phyloP scores from a whole-genome alignment of 1,139 yeast genomes.

The Suhomyces chickasaworum region DNA sequence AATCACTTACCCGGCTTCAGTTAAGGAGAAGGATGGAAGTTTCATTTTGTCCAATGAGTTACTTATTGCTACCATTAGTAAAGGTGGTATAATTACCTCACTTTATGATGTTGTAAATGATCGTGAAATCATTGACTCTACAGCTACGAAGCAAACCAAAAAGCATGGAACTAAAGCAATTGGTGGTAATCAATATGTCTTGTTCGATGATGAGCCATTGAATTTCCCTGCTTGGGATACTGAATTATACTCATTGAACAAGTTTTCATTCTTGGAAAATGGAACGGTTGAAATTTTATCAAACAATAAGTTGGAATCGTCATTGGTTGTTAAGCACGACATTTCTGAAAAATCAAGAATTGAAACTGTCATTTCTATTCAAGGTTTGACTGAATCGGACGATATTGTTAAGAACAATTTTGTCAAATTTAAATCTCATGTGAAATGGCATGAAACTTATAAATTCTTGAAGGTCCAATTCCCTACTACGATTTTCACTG shows the following conservation, averaged over 20 bases:
- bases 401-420: slow-evolving; percentile 39
- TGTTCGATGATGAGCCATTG: slow-evolving; percentile 88
- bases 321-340: slow-evolving; percentile 60
- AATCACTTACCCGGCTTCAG: slow-evolving; percentile 51
- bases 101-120: slow-evolving; percentile 60
- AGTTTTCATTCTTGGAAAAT: slow-evolving; percentile 51
- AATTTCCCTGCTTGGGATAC: slow-evolving; percentile 98
- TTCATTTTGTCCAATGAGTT: slow-evolving; percentile 61
- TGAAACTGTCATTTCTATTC: slow-evolving; percentile 70
- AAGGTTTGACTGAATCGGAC: slow-evolving; percentile 46
- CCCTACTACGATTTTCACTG: slow-evolving; percentile 79
- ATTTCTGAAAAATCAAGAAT: slow-evolving; percentile 61
- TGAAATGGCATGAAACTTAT: slow-evolving; percentile 86
- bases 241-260: slow-evolving; percentile 79
- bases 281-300: slow-evolving; percentile 53
- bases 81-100: slow-evolving; percentile 67
- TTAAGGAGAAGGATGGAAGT: slow-evolving; percentile 40
- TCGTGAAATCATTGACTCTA: slow-evolving; percentile 67
- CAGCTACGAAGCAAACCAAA: slow-evolving; percentile 48
- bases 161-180: slow-evolving; percentile 29
- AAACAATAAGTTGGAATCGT: slow-evolving; percentile 59
- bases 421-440: slow-evolving; percentile 61
- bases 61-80: slow-evolving; percentile 57
- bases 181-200: slow-evolving; percentile 77
- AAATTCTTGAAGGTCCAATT: slow-evolving; percentile 92